Conservation (phyloP, 1,139 yeast genomes). For the Scheffersomyces segobiensis region DNA sequence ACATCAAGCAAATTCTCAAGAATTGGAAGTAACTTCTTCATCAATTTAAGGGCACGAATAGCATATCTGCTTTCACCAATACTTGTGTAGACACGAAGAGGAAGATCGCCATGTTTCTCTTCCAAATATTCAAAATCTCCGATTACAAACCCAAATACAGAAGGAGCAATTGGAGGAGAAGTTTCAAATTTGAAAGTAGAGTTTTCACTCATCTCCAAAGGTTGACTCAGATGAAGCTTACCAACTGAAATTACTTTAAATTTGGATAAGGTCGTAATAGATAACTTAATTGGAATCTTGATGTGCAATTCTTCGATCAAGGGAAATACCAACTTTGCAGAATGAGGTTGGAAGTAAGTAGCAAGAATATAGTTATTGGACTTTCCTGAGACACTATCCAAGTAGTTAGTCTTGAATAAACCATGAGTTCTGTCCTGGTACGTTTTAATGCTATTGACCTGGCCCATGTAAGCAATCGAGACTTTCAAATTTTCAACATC, state of each 20-base stretch:
- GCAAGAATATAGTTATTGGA: conserved; percentile 54
- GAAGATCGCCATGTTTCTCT: conserved; percentile 25
- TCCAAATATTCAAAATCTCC: conserved; percentile 64
- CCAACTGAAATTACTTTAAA: conserved; percentile 56
- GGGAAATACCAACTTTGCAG: conserved; percentile 62
- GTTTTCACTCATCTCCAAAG: conserved; percentile 20
- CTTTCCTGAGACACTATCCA: conserved; percentile 47
- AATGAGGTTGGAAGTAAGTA: conserved; percentile 71
- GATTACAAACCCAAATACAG: conserved; percentile 64
- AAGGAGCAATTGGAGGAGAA: conserved; percentile 60
- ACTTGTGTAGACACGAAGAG: conserved; percentile 57
- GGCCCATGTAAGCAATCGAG: conserved; percentile 47
- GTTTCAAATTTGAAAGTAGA: conserved; percentile 42
- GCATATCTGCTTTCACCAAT: conserved; percentile 51
- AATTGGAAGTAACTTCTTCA: conserved; percentile 49
- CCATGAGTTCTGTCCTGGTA: conserved; percentile 61
- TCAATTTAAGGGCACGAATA: conserved; percentile 42
- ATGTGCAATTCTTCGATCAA: conserved; percentile 61
- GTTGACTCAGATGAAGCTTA: conserved; percentile 24
- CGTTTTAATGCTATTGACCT: conserved; percentile 54
- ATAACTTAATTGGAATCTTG: conserved; percentile 52
- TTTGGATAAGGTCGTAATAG: conserved; percentile 42
- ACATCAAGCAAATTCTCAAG: conserved; percentile 40
- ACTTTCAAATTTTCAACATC: conserved; percentile 6
- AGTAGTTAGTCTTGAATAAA: conserved; percentile 65